These are phyloP conservation scores for Termitomyces sp. DNA, from an alignment of 768 basidiomycete species.

Conservation along the genomic window DNA sequence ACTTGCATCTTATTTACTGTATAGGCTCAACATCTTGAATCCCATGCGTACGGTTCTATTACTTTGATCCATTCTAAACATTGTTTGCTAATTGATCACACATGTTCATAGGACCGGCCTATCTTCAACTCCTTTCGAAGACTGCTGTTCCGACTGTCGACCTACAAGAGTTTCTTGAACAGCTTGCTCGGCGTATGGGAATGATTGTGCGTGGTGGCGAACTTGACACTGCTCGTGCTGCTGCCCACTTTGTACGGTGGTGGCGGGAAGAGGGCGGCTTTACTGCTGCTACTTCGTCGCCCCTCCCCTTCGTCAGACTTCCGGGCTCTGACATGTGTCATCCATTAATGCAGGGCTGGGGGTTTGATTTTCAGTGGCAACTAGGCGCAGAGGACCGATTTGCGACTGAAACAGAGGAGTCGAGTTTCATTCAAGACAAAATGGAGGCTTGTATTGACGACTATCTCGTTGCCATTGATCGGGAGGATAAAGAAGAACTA, in stretches of 20 bases:
- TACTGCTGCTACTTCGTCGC: constrained; percentile 44
- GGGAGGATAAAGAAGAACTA: constrained; percentile 48
- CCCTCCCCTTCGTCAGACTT: constrained; percentile 15
- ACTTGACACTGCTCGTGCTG: constrained; percentile 65
- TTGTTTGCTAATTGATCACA: constrained; percentile 1
- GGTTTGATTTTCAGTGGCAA: constrained; percentile 80
- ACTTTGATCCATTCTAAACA: constrained; percentile 4
- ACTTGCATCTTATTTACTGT: constrained; percentile 81
- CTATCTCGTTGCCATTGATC: constrained; percentile 36
- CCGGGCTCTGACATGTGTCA: constrained; percentile 2
- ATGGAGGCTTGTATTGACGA: constrained; percentile 70
- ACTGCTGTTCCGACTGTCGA: constrained; percentile 53
- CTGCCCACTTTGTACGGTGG: constrained; percentile 78
- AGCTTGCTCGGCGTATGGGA: constrained; percentile 70
- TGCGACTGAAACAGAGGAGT: constrained; percentile 17
- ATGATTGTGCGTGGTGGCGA: constrained; percentile 77
- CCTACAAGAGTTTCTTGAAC: constrained; percentile 58
- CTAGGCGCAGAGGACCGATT: constrained; percentile 22
- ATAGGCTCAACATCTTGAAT: constrained; percentile 75
- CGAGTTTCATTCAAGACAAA: constrained; percentile 42
- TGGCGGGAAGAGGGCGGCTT: constrained; percentile 78
- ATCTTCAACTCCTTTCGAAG: constrained; percentile 55
- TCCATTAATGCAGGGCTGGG: constrained; percentile 57
- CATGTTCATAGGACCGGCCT: constrained; percentile 52
- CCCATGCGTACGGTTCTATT: constrained; percentile 52